Evolutionary conservation across 2,329 filamentous ascomycete genomes (phyloP).

Genomic region (Emydomyces testavorans): DNA sequence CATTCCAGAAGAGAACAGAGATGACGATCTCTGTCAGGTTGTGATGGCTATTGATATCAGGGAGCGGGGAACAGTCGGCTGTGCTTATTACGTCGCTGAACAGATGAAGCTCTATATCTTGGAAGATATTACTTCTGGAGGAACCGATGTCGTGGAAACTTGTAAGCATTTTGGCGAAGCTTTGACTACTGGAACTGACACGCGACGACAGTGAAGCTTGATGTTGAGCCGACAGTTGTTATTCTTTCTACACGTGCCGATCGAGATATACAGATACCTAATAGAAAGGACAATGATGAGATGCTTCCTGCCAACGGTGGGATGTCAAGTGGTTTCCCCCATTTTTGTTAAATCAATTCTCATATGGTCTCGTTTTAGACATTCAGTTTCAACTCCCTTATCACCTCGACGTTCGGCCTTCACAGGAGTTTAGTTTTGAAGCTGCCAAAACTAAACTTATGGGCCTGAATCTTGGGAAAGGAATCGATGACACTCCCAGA

Average conservation of each 20-base stretch:
- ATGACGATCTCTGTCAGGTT: constrained; percentile 52
- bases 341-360: constrained; percentile 12
- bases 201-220: constrained; percentile 43
- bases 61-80: constrained; percentile 61
- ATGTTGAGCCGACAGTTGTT: constrained; percentile 51
- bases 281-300: constrained; percentile 26
- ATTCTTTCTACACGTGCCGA: constrained; percentile 47
- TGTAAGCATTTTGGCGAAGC: constrained; percentile 25
- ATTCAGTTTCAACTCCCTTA: constrained; percentile 47
- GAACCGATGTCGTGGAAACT: constrained; percentile 56
- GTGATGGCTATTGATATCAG: constrained; percentile 71
- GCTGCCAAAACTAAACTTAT: constrained; percentile 55
- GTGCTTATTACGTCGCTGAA: constrained; percentile 65
- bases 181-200: constrained; percentile 18
- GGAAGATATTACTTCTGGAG: constrained; percentile 60
- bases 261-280: constrained; percentile 24
- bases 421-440: constrained; percentile 60
- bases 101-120: constrained; percentile 63
- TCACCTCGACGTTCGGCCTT: constrained; percentile 55
- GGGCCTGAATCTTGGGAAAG: constrained; percentile 44
- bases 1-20: constrained; percentile 23
- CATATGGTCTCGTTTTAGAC: constrained; percentile 23
- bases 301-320: constrained; percentile 24
- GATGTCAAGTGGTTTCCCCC: not conserved
- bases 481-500: constrained; percentile 39